These are phyloP conservation scores for Lippia alba DNA, from an alignment of 305 asterid genomes.

Conservation along the genomic window DNA sequence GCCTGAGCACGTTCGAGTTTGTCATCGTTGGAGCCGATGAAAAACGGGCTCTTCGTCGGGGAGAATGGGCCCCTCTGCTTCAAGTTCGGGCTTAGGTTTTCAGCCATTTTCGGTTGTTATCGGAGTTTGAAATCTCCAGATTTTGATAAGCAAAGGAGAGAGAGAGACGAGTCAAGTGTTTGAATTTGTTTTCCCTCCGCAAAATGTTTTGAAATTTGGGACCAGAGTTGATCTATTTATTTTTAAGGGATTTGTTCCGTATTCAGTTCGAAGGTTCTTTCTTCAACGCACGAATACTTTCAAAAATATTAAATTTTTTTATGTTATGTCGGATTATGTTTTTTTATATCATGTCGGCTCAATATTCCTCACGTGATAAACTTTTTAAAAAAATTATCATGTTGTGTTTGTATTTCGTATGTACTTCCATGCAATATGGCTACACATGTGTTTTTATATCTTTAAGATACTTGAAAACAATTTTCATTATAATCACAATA, in stretches of 20 bases:
- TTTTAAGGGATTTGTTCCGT: neutral
- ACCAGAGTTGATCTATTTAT: neutral
- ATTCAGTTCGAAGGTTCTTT: neutral
- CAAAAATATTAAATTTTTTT: too few species aligned
- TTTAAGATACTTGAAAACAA: neutral
- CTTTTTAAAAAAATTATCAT: too few species aligned
- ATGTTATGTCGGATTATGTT: too few species aligned
- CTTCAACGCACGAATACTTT: neutral
- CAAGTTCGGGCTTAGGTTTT: conserved; percentile 68
- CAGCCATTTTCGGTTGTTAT: conserved; percentile 56
- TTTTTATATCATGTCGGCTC: too few species aligned
- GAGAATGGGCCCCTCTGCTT: conserved; percentile 76
- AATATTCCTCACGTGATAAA: too few species aligned
- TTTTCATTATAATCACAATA: neutral
- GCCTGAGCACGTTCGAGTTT: conserved; percentile 94
- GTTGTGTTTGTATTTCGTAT: too few species aligned
- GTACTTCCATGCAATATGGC: too few species aligned
- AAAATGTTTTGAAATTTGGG: conserved; percentile 22
- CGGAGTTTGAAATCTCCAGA: conserved; percentile 22
- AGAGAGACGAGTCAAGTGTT: conserved; percentile 10
- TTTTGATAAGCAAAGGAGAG: conserved; percentile 20
- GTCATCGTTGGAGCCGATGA: conserved; percentile 89
- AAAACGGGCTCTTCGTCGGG: conserved; percentile 76
- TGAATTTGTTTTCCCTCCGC: conserved; percentile 40
- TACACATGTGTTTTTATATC: too few species aligned